Conservation (phyloP, 805 yeast genomes). For the Metschnikowia hibisci region DNA sequence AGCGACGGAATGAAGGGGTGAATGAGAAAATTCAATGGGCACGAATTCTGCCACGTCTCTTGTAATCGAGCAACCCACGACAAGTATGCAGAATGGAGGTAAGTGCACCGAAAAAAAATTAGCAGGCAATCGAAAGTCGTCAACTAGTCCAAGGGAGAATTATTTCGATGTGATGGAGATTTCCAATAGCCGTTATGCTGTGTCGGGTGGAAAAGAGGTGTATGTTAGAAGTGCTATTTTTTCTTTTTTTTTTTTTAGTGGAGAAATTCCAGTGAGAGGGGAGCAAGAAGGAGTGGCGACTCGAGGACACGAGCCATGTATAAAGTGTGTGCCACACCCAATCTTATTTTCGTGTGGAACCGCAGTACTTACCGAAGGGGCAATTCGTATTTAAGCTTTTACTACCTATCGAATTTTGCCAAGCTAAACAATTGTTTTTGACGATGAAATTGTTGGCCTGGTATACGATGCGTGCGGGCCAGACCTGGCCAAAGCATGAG, state of each 20-base stretch:
- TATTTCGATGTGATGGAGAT: not conserved
- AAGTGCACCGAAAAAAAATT: not conserved
- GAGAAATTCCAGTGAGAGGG: conserved; percentile 5
- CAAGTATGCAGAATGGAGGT: not conserved
- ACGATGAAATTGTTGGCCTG: not conserved
- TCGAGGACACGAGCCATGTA: not conserved
- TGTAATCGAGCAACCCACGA: not conserved
- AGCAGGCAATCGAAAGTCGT: not conserved
- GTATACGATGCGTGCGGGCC: conserved; percentile 1
- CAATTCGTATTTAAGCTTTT: too few relatives aligned
- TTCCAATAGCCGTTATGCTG: conserved; percentile 1
- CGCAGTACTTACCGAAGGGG: too few relatives aligned
- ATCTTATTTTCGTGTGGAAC: too few relatives aligned
- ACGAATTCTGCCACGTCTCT: conserved; percentile 3
- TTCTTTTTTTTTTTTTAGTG: conserved; percentile 5
- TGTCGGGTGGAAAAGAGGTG: conserved; percentile 3
- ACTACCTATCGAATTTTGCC: too few relatives aligned
- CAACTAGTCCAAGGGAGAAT: not conserved
- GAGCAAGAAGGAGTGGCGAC: conserved; percentile 5
- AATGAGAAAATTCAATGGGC: not conserved
- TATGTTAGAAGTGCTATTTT: conserved; percentile 5
- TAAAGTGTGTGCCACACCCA: not conserved
- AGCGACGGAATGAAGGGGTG: not conserved
- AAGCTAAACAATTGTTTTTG: too few relatives aligned
- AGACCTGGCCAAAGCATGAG: conserved; percentile 2